These are phyloP conservation scores for Solanum virginianum DNA, from an alignment of 257 asterid genomes.

Conservation along the genomic window DNA sequence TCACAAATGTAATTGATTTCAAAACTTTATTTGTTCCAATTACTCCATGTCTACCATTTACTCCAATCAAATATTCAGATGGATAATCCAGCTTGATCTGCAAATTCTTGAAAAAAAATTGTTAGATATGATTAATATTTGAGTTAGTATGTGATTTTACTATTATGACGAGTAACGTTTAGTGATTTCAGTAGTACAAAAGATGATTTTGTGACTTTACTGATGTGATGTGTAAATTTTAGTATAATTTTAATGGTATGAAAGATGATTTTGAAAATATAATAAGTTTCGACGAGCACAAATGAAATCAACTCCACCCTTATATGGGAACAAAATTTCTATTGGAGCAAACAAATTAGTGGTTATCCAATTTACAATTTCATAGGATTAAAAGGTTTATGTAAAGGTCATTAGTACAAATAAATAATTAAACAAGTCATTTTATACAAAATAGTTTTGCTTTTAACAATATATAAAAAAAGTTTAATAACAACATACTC, in stretches of 20 bases:
- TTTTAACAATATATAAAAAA: too few relatives aligned
- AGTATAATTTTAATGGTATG: too few relatives aligned
- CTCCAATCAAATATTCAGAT: neutral
- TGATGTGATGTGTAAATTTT: too few relatives aligned
- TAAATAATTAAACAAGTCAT: neutral
- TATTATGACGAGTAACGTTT: neutral
- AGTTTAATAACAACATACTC: too few relatives aligned
- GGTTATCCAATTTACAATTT: neutral
- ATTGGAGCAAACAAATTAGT: neutral
- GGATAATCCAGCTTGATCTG: slow-evolving; percentile 1
- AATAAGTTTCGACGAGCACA: too few relatives aligned
- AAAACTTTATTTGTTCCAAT: neutral
- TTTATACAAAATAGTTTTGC: neutral
- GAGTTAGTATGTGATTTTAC: neutral
- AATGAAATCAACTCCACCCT: too few relatives aligned
- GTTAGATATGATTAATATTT: neutral
- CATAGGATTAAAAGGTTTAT: neutral
- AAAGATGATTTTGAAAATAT: too few relatives aligned
- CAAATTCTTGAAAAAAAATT: neutral
- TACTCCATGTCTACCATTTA: neutral
- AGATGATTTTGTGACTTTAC: neutral
- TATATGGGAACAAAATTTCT: neutral
- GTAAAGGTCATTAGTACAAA: neutral
- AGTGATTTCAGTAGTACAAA: neutral
- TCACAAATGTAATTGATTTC: neutral